Evolutionary conservation across 805 yeast species (phyloP), one percentile per base, ranked within the genome.

Genomic region (Pichia deserticola): DNA sequence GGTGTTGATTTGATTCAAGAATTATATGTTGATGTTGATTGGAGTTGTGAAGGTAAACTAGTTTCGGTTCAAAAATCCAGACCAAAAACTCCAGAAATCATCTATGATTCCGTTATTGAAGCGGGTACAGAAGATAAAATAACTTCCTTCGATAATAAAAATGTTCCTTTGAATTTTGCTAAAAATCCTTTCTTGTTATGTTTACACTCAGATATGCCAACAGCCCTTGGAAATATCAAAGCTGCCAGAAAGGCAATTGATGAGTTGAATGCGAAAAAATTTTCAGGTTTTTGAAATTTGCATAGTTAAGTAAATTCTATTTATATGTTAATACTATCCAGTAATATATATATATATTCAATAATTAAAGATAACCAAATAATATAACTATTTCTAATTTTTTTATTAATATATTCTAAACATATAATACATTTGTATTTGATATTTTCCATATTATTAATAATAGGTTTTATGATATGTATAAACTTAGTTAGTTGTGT

Each of bases 131-230:
- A 45, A 39, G 69, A 62, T 53, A 52, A 44, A 25, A 53, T 62
- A 8, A 51, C 57, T 15, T 58, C 61, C 40, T 51, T 55, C 41
- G 62, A 62, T 13, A 60, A 58, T 13, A 52, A 61, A 8, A 47
- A 47, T 4, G 48, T 68, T 32, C 54, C 54, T n/a, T 49, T 68
- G 44, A 64, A 63, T 35, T 67, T 62, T 44, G 63, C 56, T 5
- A 54, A 51, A 2, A 51, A 54, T 39, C 72, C 72, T 3, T 63
- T 65, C 33, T 54, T 60, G 48, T 57, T 66, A 5, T 68, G 72
- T 54, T 50, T 68, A 27, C 72, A 68, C 50, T 66, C 71, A 5
- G 72, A 68, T 55, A 63, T 68, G 68, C 68, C 71, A 4, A 62
- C 65, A 7, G 71, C 71, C 4, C 44, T 68, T 33, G 70, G 60